Evolutionary conservation across 768 basidiomycete genomes (phyloP), one percentile per base, ranked within the genome.

Genomic region (Lentinula lateritia): DNA sequence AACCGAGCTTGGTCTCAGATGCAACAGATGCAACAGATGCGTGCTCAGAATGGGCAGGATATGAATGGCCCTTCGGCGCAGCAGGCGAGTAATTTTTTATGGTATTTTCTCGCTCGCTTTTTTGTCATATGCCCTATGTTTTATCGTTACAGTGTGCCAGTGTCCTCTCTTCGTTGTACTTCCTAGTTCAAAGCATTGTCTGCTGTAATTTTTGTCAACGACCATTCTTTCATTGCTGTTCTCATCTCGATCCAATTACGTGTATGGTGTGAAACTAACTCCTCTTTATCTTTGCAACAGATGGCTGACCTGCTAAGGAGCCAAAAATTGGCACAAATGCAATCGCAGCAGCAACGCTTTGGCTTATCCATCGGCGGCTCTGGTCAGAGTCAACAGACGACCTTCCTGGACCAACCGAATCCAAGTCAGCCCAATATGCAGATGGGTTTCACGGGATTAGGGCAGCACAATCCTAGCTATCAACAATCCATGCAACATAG

Each of bases 1-100:
- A 65, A 65, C 63, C 81, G 79, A 63, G 75, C 83, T 66, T 88
- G 85, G 87, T 81, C 81, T 71, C 80, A 83, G 71, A 80, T 82
- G 70, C 79, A 80, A 69, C 76, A 77, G 56, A 66, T 74, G 62
- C 77, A 78, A 65, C 74, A 75, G 63, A 80, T 80, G 65, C 76
- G 81, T 38, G 69, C 72, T 5, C 77, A 77, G 55, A 77, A 72
- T 64, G 69, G 75, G 50, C 72, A 73, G 50, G 80, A 80, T 67
- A 72, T 81, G 63, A 69, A 72, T 36, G 60, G 72, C 38, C 61
- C 70, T 48, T 79, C 78, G 66, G 71, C 75, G 62, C 78, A 68
- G 38, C 84, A 83, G 81, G 84, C 77, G 63, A 72, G 81, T 80
- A 32, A 39, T 43, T 53, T 59, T 57, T 58, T 56, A 38, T 60